Conservation (phyloP, 345 rosid species). For the Salix koriyanagi region DNA sequence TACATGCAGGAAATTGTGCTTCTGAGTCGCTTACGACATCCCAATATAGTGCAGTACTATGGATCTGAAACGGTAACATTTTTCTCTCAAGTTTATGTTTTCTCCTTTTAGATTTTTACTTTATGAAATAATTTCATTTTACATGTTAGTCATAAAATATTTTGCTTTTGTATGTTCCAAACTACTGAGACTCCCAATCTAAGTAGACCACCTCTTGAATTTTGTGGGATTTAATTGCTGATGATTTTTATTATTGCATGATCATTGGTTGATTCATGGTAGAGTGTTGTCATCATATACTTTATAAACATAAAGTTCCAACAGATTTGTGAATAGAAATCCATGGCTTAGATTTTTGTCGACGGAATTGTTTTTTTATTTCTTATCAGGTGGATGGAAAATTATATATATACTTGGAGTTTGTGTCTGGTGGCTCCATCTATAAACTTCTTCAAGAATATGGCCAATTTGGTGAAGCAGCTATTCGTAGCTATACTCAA, state of each 20-base stretch:
- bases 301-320: not conserved
- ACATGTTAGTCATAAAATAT: not conserved
- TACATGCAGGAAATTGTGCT: constrained; percentile 56
- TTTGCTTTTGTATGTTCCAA: not conserved
- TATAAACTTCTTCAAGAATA: constrained; percentile 76
- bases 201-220: not conserved
- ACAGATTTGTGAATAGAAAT: not conserved
- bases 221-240: not conserved
- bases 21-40: constrained; percentile 62
- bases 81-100: not conserved
- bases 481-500: constrained; percentile 67
- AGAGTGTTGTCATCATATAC: too few relatives aligned
- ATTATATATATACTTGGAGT: constrained; percentile 70
- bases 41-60: constrained; percentile 73
- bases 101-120: not conserved
- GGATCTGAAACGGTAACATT: constrained; percentile 54
- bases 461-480: constrained; percentile 58
- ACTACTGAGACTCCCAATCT: not conserved
- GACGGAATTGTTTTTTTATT: not conserved
- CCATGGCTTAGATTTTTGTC: not conserved
- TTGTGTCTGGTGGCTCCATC: constrained; percentile 77
- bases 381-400: constrained; percentile 53
- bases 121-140: not conserved
- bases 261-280: not conserved
- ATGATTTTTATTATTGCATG: not conserved